Conservation (phyloP, 129 eudicot species). For the Artemisia tridentata region DNA sequence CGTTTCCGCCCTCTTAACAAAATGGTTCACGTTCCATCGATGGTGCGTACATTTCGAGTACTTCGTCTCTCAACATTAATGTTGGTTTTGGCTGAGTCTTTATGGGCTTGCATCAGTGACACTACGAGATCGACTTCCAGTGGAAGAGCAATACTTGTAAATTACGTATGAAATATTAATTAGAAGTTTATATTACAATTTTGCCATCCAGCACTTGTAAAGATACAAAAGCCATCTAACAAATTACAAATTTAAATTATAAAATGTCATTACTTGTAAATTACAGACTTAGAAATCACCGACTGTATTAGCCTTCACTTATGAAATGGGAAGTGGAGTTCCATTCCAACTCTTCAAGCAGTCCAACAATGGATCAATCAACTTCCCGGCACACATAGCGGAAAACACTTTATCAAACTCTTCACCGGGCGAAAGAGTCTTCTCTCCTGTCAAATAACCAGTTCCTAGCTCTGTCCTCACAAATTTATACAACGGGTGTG, state of each 20-base stretch:
- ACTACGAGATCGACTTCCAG: no score
- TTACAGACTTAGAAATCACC: slow-evolving; percentile 1
- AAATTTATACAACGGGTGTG: slow-evolving; percentile 61
- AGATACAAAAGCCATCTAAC: slow-evolving; percentile 13
- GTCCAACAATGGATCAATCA: slow-evolving; percentile 68
- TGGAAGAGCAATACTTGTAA: neutral
- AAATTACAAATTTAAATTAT: slow-evolving; percentile 7
- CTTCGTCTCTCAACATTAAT: no score
- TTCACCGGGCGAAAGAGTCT: slow-evolving; percentile 54
- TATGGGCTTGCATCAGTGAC: no score
- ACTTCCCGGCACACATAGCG: slow-evolving; percentile 53
- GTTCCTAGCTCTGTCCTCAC: slow-evolving; percentile 52
- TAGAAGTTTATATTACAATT: slow-evolving; percentile 17
- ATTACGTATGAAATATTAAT: neutral
- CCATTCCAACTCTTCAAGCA: slow-evolving; percentile 77
- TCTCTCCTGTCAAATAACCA: slow-evolving; percentile 56
- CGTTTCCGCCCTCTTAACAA: no score
- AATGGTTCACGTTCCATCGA: no score
- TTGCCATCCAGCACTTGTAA: slow-evolving; percentile 10
- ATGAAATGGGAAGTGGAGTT: slow-evolving; percentile 59
- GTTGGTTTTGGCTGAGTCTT: no score
- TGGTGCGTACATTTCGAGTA: no score
- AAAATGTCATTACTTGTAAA: neutral
- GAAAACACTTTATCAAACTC: slow-evolving; percentile 61
- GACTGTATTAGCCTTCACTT: slow-evolving; percentile 1